Base-by-base conservation (phyloP, 345 rosid genomes). In the Erucastrum elatum region DNA sequence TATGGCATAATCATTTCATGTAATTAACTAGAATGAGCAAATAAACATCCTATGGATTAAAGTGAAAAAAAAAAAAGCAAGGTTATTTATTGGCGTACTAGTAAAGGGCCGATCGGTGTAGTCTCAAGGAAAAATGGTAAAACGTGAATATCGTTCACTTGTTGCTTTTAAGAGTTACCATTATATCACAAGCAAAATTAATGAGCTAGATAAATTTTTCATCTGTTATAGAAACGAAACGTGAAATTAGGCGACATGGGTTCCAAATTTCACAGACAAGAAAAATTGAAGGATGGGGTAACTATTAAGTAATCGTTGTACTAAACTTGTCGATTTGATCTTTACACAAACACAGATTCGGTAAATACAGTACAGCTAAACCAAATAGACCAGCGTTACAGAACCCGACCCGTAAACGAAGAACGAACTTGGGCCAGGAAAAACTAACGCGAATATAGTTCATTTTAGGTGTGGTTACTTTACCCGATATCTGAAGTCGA, bases 161-260 rank as follows among this genome's bases (percentile, higher is more conserved):
- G 71, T 53, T 17, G 51, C 51, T 70, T 34, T 70, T 10, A 56
- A 56, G 17, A 33, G 17, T 70, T 33, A 55, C 64, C 17, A 33
- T 53, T 70, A 70, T 33, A 31, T 1, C 37, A 34, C 64, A 70
- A 55, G 33, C 74, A 70, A 56, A 70, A 17, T 56, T 33, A 70
- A 31, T 56, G 51, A 31, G 64, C 3, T 53, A 15, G 12, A 1
- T 70, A 70, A 53, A 55, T 5, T n/a, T 8, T 6, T 0, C 2
- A n/a, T 26, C 8, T 30, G 55, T 3, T 16, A 33, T 34, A 16
- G 74, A 17, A 70, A 70, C 1, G 0, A 70, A 53, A 70, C 64
- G 17, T 70, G 31, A 70, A 16, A 58, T 34, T 58, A 25, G 25
- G 64, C 33, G 58, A 33, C 21, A 71, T 71, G 25, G 46, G 53